Evolutionary conservation across 2,329 filamentous ascomycete genomes (phyloP).

Genomic region (Trichoderma lentiforme): DNA sequence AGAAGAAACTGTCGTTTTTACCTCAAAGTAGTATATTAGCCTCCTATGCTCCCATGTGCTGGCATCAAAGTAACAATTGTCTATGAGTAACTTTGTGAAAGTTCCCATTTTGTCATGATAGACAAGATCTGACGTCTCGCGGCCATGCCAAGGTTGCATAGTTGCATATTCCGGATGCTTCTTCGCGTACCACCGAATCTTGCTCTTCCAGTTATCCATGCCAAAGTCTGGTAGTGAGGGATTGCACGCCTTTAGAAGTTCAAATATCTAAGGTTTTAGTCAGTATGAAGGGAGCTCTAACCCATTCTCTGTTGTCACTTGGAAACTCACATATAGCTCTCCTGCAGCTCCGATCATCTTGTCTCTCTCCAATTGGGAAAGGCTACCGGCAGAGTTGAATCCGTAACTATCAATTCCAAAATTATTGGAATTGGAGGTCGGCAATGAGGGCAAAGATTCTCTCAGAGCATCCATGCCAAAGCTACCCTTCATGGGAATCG

Average conservation of each 20-base stretch:
- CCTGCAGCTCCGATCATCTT: constrained; percentile 15
- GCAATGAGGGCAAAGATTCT: no score
- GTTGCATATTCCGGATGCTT: constrained; percentile 38
- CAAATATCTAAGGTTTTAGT: constrained; percentile 35
- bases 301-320: background rate
- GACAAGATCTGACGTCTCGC: constrained; percentile 44
- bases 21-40: constrained; percentile 44
- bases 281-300: background rate
- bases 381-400: no score
- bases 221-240: constrained; percentile 32
- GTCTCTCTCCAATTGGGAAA: background rate
- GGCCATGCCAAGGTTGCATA: constrained; percentile 37
- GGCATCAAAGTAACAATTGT: background rate
- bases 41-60: background rate
- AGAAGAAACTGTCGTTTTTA: constrained; percentile 42
- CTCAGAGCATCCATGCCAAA: no score
- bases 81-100: background rate
- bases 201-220: constrained; percentile 44
- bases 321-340: constrained; percentile 9
- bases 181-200: constrained; percentile 38
- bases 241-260: constrained; percentile 32
- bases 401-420: no score
- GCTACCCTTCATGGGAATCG: no score
- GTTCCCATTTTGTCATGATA: constrained; percentile 31
- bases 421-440: no score